Base-by-base conservation (phyloP, 768 basidiomycete genomes). In the Galerina marginata region DNA sequence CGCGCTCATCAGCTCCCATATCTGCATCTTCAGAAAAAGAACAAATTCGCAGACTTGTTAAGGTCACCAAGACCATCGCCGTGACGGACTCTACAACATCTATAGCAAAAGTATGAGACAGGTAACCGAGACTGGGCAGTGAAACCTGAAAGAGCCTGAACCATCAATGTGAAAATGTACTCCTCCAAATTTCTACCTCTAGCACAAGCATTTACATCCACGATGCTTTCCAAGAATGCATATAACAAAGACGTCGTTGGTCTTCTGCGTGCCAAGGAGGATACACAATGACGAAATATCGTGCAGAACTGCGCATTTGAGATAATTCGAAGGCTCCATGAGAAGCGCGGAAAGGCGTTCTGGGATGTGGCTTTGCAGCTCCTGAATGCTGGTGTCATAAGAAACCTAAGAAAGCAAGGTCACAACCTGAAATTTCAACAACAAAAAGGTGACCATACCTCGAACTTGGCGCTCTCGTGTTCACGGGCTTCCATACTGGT, bases 11-110 rank as follows among this genome's bases (percentile, higher is more conserved):
- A 98, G 80, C 66, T 99, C 97, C 96, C 97, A 98, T 59, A 97
- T 88, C n/a, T 92, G 86, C 87, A 93, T 92, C 74, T 94, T 95
- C 73, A 91, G 89, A 74, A 99, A 92, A 3, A 99, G 75, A 0
- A 93, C 92, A 6, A 97, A 82, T 70, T 96, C 93, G 63, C 93
- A 99, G 82, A 67, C 90, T 94, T 0, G 93, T 93, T 58, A 99
- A 79, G 2, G 95, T 87, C 0, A 83, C 81, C n/a, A 99, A 77
- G 0, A 99, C 97, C 64, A 90, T 89, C 0, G 93, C 92, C 6
- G 96, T 91, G 2, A 99, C 96, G 11, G 86, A 91, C 71, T 99
- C 96, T 73, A 99, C 97, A 6, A 94, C 90, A 71, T 99, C 97
- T 96, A 20, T 20, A 70, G 4, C 0, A 33, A 58, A 15, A 2